Percentiles rank a stretch among this genome's conserved stretches.
phyloP scores from a whole-genome alignment of 768 basidiomycete genomes.

The Suillus subaureus region DNA sequence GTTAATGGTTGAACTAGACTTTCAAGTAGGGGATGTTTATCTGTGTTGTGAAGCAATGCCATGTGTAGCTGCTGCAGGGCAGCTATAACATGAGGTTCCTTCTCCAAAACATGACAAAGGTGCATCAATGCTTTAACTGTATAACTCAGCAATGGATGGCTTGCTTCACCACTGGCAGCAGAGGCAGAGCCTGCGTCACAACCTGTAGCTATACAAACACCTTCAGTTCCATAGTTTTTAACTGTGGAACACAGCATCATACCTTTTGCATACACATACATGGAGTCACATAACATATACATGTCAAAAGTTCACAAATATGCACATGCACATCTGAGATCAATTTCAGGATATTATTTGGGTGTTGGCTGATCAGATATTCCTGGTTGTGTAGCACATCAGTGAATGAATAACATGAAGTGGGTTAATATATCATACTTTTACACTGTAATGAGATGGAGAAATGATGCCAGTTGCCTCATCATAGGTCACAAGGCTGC shows the following conservation, averaged over 20 bases:
- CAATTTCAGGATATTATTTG: neutral
- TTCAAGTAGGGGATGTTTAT: neutral
- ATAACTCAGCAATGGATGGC: neutral
- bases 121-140: neutral
- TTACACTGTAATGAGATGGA: slow-evolving; percentile 12
- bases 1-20: too few species aligned
- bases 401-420: neutral
- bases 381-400: neutral
- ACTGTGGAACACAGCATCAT: neutral
- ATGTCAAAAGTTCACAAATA: neutral
- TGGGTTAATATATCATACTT: neutral
- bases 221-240: neutral
- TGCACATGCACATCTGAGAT: neutral
- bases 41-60: neutral
- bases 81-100: neutral
- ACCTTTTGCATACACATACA: neutral
- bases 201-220: neutral
- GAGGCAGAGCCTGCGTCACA: too few species aligned
- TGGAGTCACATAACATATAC: neutral
- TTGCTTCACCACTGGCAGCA: too few species aligned
- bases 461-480: neutral
- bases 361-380: neutral
- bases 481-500: slow-evolving; percentile 6
- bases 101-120: neutral
- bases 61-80: neutral